phyloP scores from a whole-genome alignment of 305 asterid genomes.

The Rubia balearica region DNA sequence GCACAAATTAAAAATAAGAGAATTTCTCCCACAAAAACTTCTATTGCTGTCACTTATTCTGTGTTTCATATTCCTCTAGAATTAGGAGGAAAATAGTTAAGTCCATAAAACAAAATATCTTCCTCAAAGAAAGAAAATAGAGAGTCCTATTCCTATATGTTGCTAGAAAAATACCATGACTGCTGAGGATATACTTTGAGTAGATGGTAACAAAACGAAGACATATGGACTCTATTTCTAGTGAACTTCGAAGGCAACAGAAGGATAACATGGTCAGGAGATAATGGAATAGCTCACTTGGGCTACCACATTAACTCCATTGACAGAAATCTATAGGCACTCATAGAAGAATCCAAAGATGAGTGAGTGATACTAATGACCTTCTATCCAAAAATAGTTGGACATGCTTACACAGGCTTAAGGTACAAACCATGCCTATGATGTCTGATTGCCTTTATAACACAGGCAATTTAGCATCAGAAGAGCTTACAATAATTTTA shows the following conservation, averaged over 20 bases:
- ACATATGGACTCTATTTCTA: not conserved
- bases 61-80: too few relatives aligned
- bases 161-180: not conserved
- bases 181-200: not conserved
- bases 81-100: too few relatives aligned
- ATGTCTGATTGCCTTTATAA: not conserved
- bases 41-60: not conserved
- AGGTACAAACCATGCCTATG: not conserved
- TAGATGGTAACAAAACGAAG: not conserved
- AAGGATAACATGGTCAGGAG: not conserved
- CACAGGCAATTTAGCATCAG: not conserved
- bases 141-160: not conserved
- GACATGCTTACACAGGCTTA: not conserved
- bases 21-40: not conserved
- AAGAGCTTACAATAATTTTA: not conserved
- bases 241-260: not conserved
- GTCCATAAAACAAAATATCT: too few relatives aligned
- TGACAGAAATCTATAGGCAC: not conserved
- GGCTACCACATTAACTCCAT: not conserved
- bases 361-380: too few relatives aligned
- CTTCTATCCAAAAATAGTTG: too few relatives aligned
- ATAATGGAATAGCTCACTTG: not conserved
- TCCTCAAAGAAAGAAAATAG: not conserved
- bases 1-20: too few relatives aligned
- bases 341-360: not conserved